Evolutionary conservation across 2,329 filamentous ascomycete genomes (phyloP), one percentile per base, ranked within the genome.

Genomic region (Colletotrichum liaoningense): DNA sequence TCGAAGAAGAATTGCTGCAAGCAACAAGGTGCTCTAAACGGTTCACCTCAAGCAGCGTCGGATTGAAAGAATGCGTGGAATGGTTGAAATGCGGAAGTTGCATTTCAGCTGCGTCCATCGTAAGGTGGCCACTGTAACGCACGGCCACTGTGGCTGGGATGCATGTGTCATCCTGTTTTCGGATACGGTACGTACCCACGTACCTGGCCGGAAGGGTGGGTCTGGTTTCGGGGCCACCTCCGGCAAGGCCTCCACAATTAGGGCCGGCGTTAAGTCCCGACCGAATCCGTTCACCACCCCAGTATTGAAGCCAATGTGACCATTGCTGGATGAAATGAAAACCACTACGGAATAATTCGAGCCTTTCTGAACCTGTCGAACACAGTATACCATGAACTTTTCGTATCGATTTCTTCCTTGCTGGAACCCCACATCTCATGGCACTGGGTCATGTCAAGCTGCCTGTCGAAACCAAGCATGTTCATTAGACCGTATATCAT

Each of bases 111-210:
- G 62, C 49, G 54, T 54, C 46, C 62, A 64, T 64, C 62, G 49
- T 38, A 64, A 64, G 62, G 49, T 64, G 62, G 63, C 63, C 63
- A 65, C 33, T 56, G 63, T 26, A 42, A 57, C 52, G 63, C 63
- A 65, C 63, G 63, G 63, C 52, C 52, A 65, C 52, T 46, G 63
- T 65, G 63, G 63, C 63, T 65, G 35, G 52, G 19, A 16, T 46
- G 63, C 35, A 65, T 46, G 52, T 65, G 63, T 65, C 52, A 57
- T 56, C 35, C 22, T 54, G 46, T 19, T 55, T 64, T n/a, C 62
- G 30, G 46, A 1, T 49, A 22, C 8, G 8, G 19, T 22, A 49
- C 19, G 5, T 12, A 19, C 16, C 16, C 14, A 63, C 59, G 42
- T 55, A 64, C 5, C 22, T 14, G 6, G 24, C 14, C 62, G 14